Conservation (phyloP, 805 yeast genomes). For the Kuraishia piskuri region DNA sequence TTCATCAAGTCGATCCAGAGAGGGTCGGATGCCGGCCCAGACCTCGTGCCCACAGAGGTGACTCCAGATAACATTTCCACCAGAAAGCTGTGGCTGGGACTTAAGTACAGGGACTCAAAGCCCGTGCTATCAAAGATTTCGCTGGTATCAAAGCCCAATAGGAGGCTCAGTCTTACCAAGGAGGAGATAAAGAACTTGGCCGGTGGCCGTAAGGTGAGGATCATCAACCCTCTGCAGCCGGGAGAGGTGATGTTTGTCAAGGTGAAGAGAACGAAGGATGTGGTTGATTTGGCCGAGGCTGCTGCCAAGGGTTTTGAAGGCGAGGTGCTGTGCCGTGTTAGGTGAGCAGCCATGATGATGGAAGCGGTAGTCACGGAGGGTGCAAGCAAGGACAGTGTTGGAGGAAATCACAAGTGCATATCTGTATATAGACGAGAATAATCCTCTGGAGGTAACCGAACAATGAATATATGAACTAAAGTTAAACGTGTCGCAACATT, state of each 20-base stretch:
- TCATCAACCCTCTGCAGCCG: conserved; percentile 74
- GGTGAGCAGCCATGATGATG: conserved; percentile 26
- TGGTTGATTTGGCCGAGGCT: conserved; percentile 77
- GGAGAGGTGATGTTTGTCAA: conserved; percentile 80
- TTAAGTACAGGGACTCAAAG: conserved; percentile 75
- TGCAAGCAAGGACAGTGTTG: not conserved
- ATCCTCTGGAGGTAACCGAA: not conserved
- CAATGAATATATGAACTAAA: not conserved
- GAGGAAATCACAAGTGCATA: not conserved
- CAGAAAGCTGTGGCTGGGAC: conserved; percentile 84
- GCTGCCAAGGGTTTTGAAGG: conserved; percentile 65
- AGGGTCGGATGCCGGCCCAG: conserved; percentile 85
- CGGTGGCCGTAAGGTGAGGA: conserved; percentile 66
- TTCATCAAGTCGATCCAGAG: conserved; percentile 76
- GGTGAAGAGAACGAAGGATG: conserved; percentile 32
- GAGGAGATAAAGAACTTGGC: conserved; percentile 67
- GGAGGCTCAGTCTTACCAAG: conserved; percentile 54
- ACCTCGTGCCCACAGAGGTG: conserved; percentile 58
- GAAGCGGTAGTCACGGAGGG: no score
- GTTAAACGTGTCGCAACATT: not conserved
- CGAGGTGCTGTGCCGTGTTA: conserved; percentile 74
- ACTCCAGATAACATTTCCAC: conserved; percentile 83
- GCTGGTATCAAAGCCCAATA: conserved; percentile 78
- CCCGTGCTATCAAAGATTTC: conserved; percentile 69
- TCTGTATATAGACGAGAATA: conserved; percentile 5